Percentiles rank a stretch among this genome's conserved stretches.
Conservation (phyloP, 768 basidiomycete genomes). For the Mycena metata region DNA sequence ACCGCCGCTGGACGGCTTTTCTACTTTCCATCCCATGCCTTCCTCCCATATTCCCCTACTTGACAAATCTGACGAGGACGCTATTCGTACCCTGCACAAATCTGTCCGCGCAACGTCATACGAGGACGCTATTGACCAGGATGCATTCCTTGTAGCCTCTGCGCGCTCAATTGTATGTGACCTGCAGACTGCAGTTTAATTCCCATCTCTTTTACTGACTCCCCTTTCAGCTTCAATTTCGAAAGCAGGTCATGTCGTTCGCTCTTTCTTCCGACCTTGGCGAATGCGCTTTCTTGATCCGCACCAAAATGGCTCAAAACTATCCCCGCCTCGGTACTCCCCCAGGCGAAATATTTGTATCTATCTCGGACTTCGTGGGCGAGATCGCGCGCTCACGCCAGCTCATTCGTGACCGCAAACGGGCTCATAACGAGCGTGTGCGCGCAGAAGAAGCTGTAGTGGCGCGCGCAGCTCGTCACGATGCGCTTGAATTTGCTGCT, state of each 20-base stretch:
- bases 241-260: background rate
- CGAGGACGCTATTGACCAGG: background rate
- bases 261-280: background rate
- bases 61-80: background rate
- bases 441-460: background rate
- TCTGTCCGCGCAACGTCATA: conserved; percentile 4
- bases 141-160: background rate
- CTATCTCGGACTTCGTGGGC: conserved; percentile 1
- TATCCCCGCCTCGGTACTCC: background rate
- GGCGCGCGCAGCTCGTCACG: conserved; percentile 5
- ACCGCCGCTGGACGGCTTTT: too few species aligned
- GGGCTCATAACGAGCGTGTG: background rate
- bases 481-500: background rate
- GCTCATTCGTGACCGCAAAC: conserved; percentile 12
- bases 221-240: background rate
- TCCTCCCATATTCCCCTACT: too few species aligned
- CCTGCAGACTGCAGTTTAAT: background rate
- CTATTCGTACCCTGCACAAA: background rate
- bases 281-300: conserved; percentile 2
- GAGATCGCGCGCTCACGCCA: conserved; percentile 1
- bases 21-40: too few species aligned
- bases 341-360: background rate
- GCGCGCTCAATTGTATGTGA: background rate
- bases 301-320: background rate
- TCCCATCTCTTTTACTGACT: background rate